Conservation (phyloP, 1,284 basidiomycete species). For the Papiliotrema fonsecae region DNA sequence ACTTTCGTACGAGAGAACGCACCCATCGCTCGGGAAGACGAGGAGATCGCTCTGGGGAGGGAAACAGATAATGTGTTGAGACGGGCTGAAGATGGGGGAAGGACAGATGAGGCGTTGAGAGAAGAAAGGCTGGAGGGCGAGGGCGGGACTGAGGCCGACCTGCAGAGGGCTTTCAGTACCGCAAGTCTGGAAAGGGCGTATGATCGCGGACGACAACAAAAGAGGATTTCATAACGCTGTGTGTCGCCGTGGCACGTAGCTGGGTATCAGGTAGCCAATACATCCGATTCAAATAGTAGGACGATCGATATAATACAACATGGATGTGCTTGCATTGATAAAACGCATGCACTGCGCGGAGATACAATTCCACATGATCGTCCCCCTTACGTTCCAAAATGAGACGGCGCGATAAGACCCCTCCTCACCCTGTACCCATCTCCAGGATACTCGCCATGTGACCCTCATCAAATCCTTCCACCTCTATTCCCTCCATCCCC, state of each 20-base stretch:
- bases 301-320: no score
- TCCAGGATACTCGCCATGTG: not conserved
- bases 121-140: not conserved
- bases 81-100: slow-evolving; percentile 13
- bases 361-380: no score
- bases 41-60: slow-evolving; percentile 12
- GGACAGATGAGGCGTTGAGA: slow-evolving; percentile 5
- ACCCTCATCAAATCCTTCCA: not conserved
- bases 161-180: not conserved
- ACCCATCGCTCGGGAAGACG: slow-evolving; percentile 1
- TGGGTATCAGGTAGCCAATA: no score
- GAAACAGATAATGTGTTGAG: slow-evolving; percentile 7
- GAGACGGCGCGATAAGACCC: not conserved
- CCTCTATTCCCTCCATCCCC: not conserved
- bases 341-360: no score
- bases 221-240: not conserved
- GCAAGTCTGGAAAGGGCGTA: not conserved
- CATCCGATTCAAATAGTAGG: no score
- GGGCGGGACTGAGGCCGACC: not conserved
- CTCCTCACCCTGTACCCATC: not conserved
- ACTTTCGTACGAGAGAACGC: slow-evolving; percentile 5
- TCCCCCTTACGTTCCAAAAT: no score
- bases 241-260: no score
- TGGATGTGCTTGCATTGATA: no score
- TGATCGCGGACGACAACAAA: not conserved